Base-by-base conservation (phyloP, 176 grass and related monocot genomes). In the Pharus latifolius region DNA sequence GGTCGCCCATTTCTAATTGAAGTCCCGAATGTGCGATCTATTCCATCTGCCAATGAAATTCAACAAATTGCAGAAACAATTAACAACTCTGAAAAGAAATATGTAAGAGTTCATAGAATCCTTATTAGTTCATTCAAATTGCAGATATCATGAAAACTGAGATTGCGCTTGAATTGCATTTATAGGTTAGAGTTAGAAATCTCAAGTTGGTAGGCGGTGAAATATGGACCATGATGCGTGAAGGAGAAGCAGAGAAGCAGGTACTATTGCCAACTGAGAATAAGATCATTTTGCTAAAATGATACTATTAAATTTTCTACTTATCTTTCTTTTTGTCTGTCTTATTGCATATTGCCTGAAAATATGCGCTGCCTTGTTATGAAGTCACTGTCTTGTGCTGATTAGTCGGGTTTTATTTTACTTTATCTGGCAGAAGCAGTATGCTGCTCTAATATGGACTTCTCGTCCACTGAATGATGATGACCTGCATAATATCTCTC, bases 171-270 rank as follows among this genome's bases (percentile, higher is more conserved):
- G 4, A 2, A 20, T 51, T 51, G 16, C 72, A 35, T 67, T 60
- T 48, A 8, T 60, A 98, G 94, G 78, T 93, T 54, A 87, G 81
- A 56, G 68, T 98, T 75, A 77, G 63, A 80, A 97, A 97, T 80
- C 80, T 92, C 28, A 97, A 85, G 66, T 43, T 97, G 56, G 84
- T 87, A 60, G 81, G 75, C 58, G 82, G 32, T 57, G 86, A 92
- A 77, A 91, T 85, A 47, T 97, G 94, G 94, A 65, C 83, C 63
- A 71, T 97, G 83, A 97, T 97, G 94, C 89, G 94, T 85, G 84
- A 93, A 92, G 94, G 89, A 50, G 94, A 98, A 81, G 73, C 86
- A 49, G 89, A 98, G 45, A 98, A 98, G 68, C 89, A 98, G 83
- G 94, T 98, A 65, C 40, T 58, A 19, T 44, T 77, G 57, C 17